Percentiles rank a stretch among this genome's conserved stretches.
Evolutionary conservation across 805 yeast genomes (phyloP).

Genomic region (Cyberlindnera euphorbiiphila): DNA sequence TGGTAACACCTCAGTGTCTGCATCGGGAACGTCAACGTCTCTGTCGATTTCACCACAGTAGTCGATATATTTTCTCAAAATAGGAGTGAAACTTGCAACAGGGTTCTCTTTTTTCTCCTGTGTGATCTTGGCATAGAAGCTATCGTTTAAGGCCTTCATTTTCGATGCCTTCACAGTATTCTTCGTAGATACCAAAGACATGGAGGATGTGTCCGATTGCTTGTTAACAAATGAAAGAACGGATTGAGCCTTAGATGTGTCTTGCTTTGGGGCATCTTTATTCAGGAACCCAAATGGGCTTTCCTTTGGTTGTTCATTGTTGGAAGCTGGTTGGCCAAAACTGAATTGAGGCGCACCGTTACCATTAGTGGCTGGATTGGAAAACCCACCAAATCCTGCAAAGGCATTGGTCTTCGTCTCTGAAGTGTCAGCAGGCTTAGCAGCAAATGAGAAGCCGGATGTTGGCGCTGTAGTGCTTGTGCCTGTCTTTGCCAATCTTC

Average conservation of each 20-base stretch:
- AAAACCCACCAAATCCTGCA: constrained; percentile 14
- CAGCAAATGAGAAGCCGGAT: constrained; percentile 12
- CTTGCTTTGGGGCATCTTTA: constrained; percentile 2
- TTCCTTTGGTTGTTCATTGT: constrained; percentile 11
- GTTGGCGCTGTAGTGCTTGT: constrained; percentile 4
- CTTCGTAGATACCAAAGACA: constrained; percentile 15
- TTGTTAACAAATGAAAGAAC: constrained; percentile 7
- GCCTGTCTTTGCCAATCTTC: constrained; percentile 31
- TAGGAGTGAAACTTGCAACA: constrained; percentile 50
- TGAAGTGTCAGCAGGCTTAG: background rate
- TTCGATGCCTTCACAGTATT: constrained; percentile 40
- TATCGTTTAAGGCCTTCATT: constrained; percentile 62
- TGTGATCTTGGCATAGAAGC: constrained; percentile 48
- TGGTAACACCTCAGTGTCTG: constrained; percentile 11
- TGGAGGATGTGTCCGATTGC: background rate
- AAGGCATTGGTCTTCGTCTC: constrained; percentile 10
- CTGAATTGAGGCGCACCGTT: constrained; percentile 9
- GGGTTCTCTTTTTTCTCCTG: constrained; percentile 41
- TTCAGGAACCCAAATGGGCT: constrained; percentile 13
- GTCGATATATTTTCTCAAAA: constrained; percentile 54
- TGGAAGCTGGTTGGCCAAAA: constrained; percentile 10
- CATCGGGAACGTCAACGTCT: constrained; percentile 22
- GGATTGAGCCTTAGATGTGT: constrained; percentile 6
- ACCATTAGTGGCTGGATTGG: constrained; percentile 8
- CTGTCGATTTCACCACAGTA: constrained; percentile 42